phyloP scores from a whole-genome alignment of 345 rosid species.

The Capsella bursapastoris region DNA sequence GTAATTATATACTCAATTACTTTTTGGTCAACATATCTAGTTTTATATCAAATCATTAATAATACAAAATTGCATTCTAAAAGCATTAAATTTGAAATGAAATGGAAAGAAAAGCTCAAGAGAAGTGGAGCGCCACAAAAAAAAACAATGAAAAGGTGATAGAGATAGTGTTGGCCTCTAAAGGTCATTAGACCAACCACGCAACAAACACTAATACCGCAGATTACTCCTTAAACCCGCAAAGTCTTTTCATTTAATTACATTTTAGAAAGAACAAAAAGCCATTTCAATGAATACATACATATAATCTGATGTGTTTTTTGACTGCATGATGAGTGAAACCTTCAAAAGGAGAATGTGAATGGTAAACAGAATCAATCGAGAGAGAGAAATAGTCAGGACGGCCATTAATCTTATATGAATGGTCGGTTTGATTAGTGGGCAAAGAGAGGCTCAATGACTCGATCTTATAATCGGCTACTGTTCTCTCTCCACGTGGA shows the following conservation, averaged over 20 bases:
- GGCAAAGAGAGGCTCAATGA: constrained; percentile 28
- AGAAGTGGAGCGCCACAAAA: constrained; percentile 45
- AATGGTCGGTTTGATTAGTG: constrained; percentile 42
- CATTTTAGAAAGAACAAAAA: neutral
- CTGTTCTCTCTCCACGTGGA: constrained; percentile 34
- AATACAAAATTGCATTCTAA: neutral
- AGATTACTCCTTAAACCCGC: constrained; percentile 4
- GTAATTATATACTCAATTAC: neutral
- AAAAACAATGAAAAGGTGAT: neutral
- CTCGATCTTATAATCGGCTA: neutral
- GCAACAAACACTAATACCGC: constrained; percentile 10
- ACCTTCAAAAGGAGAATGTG: neutral
- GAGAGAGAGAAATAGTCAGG: constrained; percentile 19
- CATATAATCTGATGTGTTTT: neutral
- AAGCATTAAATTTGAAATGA: constrained; percentile 18
- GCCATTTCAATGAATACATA: constrained; percentile 5
- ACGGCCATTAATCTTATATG: constrained; percentile 32
- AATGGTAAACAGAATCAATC: constrained; percentile 13
- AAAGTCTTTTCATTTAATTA: constrained; percentile 13
- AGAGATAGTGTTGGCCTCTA: constrained; percentile 23
- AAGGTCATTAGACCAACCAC: constrained; percentile 5
- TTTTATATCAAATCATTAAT: neutral
- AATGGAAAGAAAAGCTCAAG: constrained; percentile 20
- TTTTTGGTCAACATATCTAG: neutral
- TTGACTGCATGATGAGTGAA: constrained; percentile 17